Evolutionary conservation across 1,139 yeast genomes (phyloP).

Genomic region (Sugiyamaella castrensis): DNA sequence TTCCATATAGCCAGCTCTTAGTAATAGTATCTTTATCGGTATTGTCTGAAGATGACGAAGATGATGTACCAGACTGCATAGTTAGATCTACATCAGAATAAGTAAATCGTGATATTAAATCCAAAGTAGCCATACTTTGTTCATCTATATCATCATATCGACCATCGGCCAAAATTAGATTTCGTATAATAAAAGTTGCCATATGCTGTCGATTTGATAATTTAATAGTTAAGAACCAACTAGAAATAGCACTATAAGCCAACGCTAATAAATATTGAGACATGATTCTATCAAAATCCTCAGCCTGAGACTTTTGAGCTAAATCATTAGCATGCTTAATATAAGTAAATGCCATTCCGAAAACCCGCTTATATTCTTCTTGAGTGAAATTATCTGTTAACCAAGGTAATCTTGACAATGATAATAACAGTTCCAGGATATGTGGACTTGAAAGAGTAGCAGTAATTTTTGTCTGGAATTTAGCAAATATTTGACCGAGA

Average conservation of each 20-base stretch:
- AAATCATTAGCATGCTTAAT: slow-evolving; percentile 68
- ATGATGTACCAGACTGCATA: slow-evolving; percentile 18
- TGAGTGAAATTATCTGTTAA: slow-evolving; percentile 68
- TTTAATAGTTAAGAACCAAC: slow-evolving; percentile 69
- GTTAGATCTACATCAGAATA: slow-evolving; percentile 58
- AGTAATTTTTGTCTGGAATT: slow-evolving; percentile 71
- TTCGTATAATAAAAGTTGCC: slow-evolving; percentile 61
- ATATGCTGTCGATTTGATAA: slow-evolving; percentile 57
- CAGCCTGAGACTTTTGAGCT: slow-evolving; percentile 32
- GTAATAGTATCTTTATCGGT: slow-evolving; percentile 21
- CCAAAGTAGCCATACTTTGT: slow-evolving; percentile 62
- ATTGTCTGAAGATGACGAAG: no score
- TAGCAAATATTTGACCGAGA: slow-evolving; percentile 61
- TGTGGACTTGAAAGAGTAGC: slow-evolving; percentile 68
- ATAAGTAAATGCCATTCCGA: slow-evolving; percentile 78
- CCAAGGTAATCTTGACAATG: slow-evolving; percentile 63
- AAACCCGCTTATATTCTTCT: slow-evolving; percentile 75
- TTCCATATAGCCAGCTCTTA: slow-evolving; percentile 63
- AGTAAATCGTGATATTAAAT: slow-evolving; percentile 65
- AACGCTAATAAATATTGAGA: slow-evolving; percentile 60
- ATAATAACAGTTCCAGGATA: slow-evolving; percentile 68
- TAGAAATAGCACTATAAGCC: slow-evolving; percentile 66
- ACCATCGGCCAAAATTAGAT: slow-evolving; percentile 48
- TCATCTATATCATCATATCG: slow-evolving; percentile 45
- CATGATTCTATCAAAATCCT: slow-evolving; percentile 33